Conservation (phyloP, 2,329 filamentous ascomycete genomes). For the Tolypocladium pustulatum region DNA sequence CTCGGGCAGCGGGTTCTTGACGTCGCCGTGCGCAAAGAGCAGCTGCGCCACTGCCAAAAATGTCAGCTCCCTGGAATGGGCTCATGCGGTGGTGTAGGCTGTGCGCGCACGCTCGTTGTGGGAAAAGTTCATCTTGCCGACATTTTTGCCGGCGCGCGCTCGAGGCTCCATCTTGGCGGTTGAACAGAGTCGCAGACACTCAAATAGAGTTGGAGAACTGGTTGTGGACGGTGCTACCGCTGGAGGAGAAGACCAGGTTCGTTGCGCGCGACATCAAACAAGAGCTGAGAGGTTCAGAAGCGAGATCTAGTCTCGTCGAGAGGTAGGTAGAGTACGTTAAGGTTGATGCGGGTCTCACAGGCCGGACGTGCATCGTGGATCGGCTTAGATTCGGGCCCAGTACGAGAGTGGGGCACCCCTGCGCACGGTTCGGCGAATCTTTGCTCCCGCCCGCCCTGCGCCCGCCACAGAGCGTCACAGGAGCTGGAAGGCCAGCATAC, state of each 20-base stretch:
- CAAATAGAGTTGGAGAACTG: too few species aligned
- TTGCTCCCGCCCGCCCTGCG: slow-evolving; percentile 19
- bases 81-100: neutral
- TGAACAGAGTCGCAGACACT: neutral
- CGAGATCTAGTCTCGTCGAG: neutral
- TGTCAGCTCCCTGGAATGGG: neutral
- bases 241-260: neutral
- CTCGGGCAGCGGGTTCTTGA: slow-evolving; percentile 65
- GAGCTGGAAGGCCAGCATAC: slow-evolving; percentile 6
- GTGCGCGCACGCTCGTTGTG: slow-evolving; percentile 53
- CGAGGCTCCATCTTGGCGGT: slow-evolving; percentile 57
- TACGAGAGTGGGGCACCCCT: neutral
- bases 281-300: too few species aligned
- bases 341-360: neutral
- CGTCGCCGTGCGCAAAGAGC: slow-evolving; percentile 73
- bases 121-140: slow-evolving; percentile 73
- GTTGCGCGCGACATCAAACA: neutral
- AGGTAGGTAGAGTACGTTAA: neutral
- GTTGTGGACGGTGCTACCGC: neutral
- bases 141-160: slow-evolving; percentile 67
- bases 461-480: neutral
- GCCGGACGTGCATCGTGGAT: neutral
- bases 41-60: slow-evolving; percentile 52
- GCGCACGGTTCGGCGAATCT: slow-evolving; percentile 22
- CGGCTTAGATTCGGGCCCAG: neutral